A percentile compares a stretch with the other conserved stretches of the same genome.
phyloP scores from a whole-genome alignment of 768 basidiomycete genomes.

The Boletus sp. region DNA sequence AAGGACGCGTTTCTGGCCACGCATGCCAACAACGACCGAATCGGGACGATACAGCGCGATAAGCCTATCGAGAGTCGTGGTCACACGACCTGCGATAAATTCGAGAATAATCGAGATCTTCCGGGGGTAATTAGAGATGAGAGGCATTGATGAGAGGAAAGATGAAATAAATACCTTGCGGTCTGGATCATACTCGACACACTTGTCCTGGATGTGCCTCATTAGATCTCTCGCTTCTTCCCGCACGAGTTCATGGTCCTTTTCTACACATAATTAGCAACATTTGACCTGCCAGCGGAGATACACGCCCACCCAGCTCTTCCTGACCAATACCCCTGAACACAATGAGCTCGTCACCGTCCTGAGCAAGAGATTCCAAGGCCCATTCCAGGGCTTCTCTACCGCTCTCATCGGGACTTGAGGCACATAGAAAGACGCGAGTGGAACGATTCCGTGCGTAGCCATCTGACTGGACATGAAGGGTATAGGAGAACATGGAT shows the following conservation, averaged over 20 bases:
- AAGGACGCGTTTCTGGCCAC: slow-evolving; percentile 58
- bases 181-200: slow-evolving; percentile 70
- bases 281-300: neutral
- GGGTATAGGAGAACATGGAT: slow-evolving; percentile 85
- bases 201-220: slow-evolving; percentile 75
- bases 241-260: slow-evolving; percentile 70
- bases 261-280: slow-evolving; percentile 43
- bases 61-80: slow-evolving; percentile 86
- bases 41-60: slow-evolving; percentile 92
- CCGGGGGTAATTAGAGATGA: neutral
- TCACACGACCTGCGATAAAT: slow-evolving; percentile 89
- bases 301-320: slow-evolving; percentile 57
- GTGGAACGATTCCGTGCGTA: slow-evolving; percentile 76
- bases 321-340: slow-evolving; percentile 89
- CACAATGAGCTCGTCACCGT: slow-evolving; percentile 91
- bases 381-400: slow-evolving; percentile 89
- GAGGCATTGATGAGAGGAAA: neutral
- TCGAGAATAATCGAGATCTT: slow-evolving; percentile 90
- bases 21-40: slow-evolving; percentile 89
- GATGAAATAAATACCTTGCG: slow-evolving; percentile 55
- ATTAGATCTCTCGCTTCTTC: slow-evolving; percentile 88
- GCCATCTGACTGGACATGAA: slow-evolving; percentile 80
- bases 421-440: slow-evolving; percentile 86
- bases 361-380: slow-evolving; percentile 79
- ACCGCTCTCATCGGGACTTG: slow-evolving; percentile 87